Percentiles rank a stretch among this genome's conserved stretches.
phyloP scores from a whole-genome alignment of 2,329 filamentous ascomycete genomes.

The Aspergillus spinulosporus region DNA sequence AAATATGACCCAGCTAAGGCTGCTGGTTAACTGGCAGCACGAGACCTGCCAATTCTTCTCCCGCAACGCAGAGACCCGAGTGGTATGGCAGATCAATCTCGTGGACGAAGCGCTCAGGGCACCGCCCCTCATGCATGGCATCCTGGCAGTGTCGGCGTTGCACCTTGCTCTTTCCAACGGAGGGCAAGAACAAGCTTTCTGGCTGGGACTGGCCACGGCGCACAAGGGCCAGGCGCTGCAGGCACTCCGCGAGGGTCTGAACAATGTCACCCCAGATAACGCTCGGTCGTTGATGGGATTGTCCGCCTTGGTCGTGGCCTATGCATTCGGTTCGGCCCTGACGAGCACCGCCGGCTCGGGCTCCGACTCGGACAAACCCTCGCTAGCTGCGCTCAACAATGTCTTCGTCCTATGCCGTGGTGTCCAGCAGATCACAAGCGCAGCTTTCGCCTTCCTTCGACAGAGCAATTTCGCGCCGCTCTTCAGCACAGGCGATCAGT shows the following conservation, averaged over 20 bases:
- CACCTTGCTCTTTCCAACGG: constrained; percentile 20
- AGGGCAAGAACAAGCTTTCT: constrained; percentile 9
- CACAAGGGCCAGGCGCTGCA: constrained; percentile 18
- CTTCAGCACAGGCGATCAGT: not conserved
- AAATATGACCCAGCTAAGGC: constrained; percentile 24
- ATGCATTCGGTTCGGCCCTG: constrained; percentile 25
- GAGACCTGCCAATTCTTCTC: constrained; percentile 23
- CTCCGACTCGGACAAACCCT: not conserved
- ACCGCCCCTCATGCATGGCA: constrained; percentile 30
- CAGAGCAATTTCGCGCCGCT: constrained; percentile 11
- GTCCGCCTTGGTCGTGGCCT: constrained; percentile 23
- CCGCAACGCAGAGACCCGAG: constrained; percentile 20
- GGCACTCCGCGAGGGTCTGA: constrained; percentile 6
- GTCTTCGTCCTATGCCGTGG: constrained; percentile 13
- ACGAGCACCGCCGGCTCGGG: not conserved
- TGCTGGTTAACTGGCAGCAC: constrained; percentile 24
- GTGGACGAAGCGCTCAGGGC: constrained; percentile 23
- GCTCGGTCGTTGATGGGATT: constrained; percentile 22
- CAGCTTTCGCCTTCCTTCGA: not conserved
- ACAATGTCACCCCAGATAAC: constrained; percentile 18
- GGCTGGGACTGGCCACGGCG: constrained; percentile 23
- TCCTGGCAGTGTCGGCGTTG: constrained; percentile 27
- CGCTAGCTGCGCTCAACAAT: constrained; percentile 9
- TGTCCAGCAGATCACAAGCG: constrained; percentile 5
- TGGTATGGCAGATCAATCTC: constrained; percentile 23